phyloP scores from a whole-genome alignment of 2,329 filamentous ascomycete genomes.

The Hymenoscyphus fructigenus region DNA sequence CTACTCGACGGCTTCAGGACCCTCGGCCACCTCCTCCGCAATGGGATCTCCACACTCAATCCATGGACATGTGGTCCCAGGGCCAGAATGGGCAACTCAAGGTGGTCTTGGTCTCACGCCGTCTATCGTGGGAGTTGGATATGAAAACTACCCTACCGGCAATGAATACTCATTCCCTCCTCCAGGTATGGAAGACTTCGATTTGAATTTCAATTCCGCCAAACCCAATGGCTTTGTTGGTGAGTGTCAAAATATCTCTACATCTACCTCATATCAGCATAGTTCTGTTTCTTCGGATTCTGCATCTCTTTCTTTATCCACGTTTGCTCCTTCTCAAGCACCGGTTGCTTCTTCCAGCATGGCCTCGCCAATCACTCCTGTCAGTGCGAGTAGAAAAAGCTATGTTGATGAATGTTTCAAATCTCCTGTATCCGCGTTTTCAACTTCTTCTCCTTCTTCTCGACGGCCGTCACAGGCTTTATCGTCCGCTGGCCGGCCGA shows the following conservation, averaged over 20 bases:
- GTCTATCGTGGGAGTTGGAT: slow-evolving; percentile 34
- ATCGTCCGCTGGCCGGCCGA: slow-evolving; percentile 26
- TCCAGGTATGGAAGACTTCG: slow-evolving; percentile 39
- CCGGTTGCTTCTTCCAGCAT: slow-evolving; percentile 23
- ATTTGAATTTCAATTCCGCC: slow-evolving; percentile 40
- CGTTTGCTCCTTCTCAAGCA: slow-evolving; percentile 28
- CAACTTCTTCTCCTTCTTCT: slow-evolving; percentile 34
- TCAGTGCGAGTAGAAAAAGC: slow-evolving; percentile 24
- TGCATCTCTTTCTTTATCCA: slow-evolving; percentile 31
- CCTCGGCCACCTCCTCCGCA: slow-evolving; percentile 36
- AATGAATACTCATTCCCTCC: slow-evolving; percentile 34
- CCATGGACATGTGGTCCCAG: slow-evolving; percentile 30
- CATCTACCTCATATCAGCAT: slow-evolving; percentile 35
- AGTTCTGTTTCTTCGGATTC: slow-evolving; percentile 29
- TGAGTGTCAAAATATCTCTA: slow-evolving; percentile 43
- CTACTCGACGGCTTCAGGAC: slow-evolving; percentile 36
- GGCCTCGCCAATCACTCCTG: slow-evolving; percentile 32
- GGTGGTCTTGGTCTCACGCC: slow-evolving; percentile 34
- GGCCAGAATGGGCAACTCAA: slow-evolving; percentile 34
- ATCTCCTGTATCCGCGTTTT: slow-evolving; percentile 40
- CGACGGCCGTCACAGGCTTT: slow-evolving; percentile 30
- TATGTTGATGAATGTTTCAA: slow-evolving; percentile 34
- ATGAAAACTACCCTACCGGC: slow-evolving; percentile 29
- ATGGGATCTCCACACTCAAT: slow-evolving; percentile 37
- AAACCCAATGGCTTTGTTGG: slow-evolving; percentile 45